phyloP scores from a whole-genome alignment of 176 grass and related monocot species.

The Chrysopogon serrulatus region DNA sequence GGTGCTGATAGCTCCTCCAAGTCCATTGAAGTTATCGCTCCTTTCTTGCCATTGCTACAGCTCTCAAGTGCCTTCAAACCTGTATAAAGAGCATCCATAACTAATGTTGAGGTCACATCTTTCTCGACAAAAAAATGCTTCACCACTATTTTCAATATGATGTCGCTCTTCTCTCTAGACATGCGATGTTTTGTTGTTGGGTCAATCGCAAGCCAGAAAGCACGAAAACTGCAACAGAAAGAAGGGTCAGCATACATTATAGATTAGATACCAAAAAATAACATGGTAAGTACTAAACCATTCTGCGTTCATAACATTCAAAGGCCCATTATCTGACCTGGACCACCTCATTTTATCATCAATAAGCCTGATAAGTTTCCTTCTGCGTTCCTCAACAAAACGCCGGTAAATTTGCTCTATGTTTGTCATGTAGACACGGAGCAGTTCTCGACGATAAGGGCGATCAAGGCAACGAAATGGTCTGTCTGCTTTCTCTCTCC shows the following conservation, averaged over 20 bases:
- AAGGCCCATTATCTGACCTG: constrained; percentile 45
- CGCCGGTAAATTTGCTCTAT: constrained; percentile 86
- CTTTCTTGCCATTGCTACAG: constrained; percentile 62
- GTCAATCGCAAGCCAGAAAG: constrained; percentile 77
- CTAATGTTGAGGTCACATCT: constrained; percentile 85
- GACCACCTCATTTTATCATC: constrained; percentile 88
- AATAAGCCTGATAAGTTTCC: constrained; percentile 66
- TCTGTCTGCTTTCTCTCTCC: constrained; percentile 64
- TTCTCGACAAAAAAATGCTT: constrained; percentile 88
- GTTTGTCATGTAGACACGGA: constrained; percentile 77
- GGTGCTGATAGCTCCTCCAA: constrained; percentile 52
- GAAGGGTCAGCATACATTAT: constrained; percentile 18
- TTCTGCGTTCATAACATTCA: not conserved
- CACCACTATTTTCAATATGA: constrained; percentile 69
- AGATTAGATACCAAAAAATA: not conserved
- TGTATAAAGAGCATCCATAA: constrained; percentile 83
- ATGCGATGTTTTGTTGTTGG: constrained; percentile 45
- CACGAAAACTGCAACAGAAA: constrained; percentile 67
- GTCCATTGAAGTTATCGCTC: constrained; percentile 41
- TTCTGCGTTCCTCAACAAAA: constrained; percentile 70
- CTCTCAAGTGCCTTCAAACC: constrained; percentile 66
- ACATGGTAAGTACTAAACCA: not conserved
- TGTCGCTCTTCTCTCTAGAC: constrained; percentile 69
- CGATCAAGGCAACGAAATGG: constrained; percentile 81
- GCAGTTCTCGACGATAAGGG: constrained; percentile 75